These are phyloP conservation scores for Nyssa sinensis DNA, from an alignment of 148 eudicot genomes.

Conservation along the genomic window DNA sequence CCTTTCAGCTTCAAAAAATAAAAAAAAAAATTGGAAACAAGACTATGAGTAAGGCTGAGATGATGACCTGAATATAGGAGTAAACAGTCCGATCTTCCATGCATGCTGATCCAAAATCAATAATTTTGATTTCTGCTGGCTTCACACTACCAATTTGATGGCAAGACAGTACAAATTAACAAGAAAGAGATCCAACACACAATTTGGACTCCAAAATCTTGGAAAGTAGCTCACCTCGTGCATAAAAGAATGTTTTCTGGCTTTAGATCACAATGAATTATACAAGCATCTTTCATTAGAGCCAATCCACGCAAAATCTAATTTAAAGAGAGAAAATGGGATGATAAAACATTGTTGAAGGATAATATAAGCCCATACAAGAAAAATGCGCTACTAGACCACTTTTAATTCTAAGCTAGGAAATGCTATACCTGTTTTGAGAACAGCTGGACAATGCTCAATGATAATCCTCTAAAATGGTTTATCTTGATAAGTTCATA, in stretches of 20 bases:
- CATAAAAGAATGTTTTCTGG: constrained; percentile 96
- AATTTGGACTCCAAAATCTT: constrained; percentile 5
- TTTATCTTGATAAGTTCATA: constrained; percentile 90
- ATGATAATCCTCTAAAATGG: constrained; percentile 77
- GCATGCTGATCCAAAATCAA: constrained; percentile 99
- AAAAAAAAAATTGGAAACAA: constrained; percentile 7
- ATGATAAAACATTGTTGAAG: constrained; percentile 19
- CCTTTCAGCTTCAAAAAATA: not conserved
- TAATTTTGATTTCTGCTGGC: constrained; percentile 91
- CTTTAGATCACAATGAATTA: constrained; percentile 95
- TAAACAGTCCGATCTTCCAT: constrained; percentile 93
- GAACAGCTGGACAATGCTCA: constrained; percentile 92
- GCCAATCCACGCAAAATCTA: constrained; percentile 89
- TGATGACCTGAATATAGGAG: constrained; percentile 88
- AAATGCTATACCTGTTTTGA: constrained; percentile 75
- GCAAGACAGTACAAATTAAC: constrained; percentile 12
- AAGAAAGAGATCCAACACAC: constrained; percentile 7
- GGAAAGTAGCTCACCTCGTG: constrained; percentile 60
- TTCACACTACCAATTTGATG: constrained; percentile 59
- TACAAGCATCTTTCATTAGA: constrained; percentile 94
- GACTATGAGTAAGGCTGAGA: constrained; percentile 3
- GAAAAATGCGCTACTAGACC: constrained; percentile 4
- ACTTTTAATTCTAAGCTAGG: constrained; percentile 2
- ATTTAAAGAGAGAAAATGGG: constrained; percentile 8
- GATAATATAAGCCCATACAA: constrained; percentile 5